Percentiles rank a stretch among this genome's conserved stretches.
Conservation (phyloP, 176 grass and related monocot genomes). For the Phoenix roebelenii region DNA sequence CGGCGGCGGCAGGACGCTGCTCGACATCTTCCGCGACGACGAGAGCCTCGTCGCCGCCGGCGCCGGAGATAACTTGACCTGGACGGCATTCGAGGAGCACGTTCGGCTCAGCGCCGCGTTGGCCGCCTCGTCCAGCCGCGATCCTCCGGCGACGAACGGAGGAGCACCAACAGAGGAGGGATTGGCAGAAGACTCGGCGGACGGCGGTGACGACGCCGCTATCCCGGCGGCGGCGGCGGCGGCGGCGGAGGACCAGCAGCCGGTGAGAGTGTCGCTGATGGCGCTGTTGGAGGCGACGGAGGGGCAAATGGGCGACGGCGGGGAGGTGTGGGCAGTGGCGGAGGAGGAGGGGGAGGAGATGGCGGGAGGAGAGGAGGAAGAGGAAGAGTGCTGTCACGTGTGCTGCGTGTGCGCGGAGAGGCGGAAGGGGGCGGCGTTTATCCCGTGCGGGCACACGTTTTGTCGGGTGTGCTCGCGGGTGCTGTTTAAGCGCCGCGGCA, state of each 20-base stretch:
- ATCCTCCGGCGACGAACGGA: too few relatives aligned
- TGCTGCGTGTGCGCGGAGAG: slow-evolving; percentile 83
- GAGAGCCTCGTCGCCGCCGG: slow-evolving; percentile 18
- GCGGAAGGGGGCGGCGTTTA: slow-evolving; percentile 70
- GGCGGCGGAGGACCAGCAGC: slow-evolving; percentile 10
- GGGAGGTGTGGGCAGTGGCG: background rate
- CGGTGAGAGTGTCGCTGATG: slow-evolving; percentile 59
- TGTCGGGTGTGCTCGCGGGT: slow-evolving; percentile 72
- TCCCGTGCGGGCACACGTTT: slow-evolving; percentile 87
- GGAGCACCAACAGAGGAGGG: too few relatives aligned
- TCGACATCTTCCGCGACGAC: slow-evolving; percentile 27
- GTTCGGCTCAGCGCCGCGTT: slow-evolving; percentile 32
- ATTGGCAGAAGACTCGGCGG: too few relatives aligned
- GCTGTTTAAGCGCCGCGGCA: slow-evolving; percentile 61
- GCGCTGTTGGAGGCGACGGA: slow-evolving; percentile 58
- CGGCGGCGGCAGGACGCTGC: slow-evolving; percentile 9
- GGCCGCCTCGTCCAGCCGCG: background rate
- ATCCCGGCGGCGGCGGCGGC: background rate
- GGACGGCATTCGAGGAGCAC: slow-evolving; percentile 53
- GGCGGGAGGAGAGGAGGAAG: slow-evolving; percentile 3
- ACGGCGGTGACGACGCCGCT: too few relatives aligned
- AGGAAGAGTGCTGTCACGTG: slow-evolving; percentile 36
- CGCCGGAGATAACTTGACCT: slow-evolving; percentile 23
- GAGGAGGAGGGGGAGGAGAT: slow-evolving; percentile 11
- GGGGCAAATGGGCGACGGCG: slow-evolving; percentile 12